These are phyloP conservation scores for Dissoconium aciculare DNA, from an alignment of 2,329 filamentous ascomycete genomes.

Conservation along the genomic window DNA sequence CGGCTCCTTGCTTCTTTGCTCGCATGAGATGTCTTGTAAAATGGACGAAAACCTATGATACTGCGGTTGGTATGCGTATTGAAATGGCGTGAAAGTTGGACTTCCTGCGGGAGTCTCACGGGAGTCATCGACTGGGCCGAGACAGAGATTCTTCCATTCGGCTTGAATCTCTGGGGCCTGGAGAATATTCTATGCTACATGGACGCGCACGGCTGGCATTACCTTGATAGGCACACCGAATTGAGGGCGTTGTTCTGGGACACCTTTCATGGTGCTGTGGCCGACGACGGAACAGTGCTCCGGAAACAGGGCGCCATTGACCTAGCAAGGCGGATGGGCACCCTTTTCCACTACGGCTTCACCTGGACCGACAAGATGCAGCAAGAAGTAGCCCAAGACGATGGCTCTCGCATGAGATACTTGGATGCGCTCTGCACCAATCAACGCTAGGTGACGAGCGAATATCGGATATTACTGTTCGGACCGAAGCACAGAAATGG, in stretches of 20 bases:
- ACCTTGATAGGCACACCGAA: not conserved
- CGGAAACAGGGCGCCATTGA: constrained; percentile 1
- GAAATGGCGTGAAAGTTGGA: too few species aligned
- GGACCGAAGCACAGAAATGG: too few species aligned
- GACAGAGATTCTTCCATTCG: constrained; percentile 46
- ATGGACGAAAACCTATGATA: too few species aligned
- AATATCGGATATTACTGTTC: too few species aligned
- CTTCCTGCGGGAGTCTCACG: constrained; percentile 31
- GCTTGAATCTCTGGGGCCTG: constrained; percentile 44
- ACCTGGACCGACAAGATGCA: not conserved
- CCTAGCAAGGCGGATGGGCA: not conserved
- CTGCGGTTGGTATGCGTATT: too few species aligned
- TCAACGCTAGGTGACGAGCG: too few species aligned
- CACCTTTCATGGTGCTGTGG: not conserved
- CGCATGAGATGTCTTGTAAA: too few species aligned
- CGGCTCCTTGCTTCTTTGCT: too few species aligned
- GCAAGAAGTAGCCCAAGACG: constrained; percentile 1
- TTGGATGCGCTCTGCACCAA: constrained; percentile 1
- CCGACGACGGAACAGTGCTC: constrained; percentile 1
- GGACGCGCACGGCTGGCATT: constrained; percentile 2
- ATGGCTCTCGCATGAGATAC: constrained; percentile 1
- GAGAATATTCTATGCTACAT: constrained; percentile 43
- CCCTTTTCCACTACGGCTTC: constrained; percentile 1
- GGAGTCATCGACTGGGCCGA: constrained; percentile 53
- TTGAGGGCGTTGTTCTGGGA: constrained; percentile 1